Evolutionary conservation across 495 filamentous ascomycete genomes (phyloP), one percentile per base, ranked within the genome.

Genomic region (Rostrohypoxylon terebratum): DNA sequence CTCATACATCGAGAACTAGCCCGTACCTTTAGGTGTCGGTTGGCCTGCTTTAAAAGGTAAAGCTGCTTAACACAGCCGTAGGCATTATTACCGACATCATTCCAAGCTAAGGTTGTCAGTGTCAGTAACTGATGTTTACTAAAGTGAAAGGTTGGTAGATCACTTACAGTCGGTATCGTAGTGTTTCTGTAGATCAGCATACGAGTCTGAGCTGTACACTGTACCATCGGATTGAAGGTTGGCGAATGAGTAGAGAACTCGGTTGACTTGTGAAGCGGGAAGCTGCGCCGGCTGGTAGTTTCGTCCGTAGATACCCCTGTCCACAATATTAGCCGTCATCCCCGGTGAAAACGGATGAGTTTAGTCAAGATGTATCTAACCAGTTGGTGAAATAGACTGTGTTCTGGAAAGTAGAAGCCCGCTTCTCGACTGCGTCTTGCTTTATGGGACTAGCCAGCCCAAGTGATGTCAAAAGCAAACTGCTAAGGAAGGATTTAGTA

Each of bases 31-130:
- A 98, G 78, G 66, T 94, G 87, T 45, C 94, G 89, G 80, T 98
- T 88, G 63, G 86, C 77, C 80, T 94, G 90, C 85, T 98, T 98
- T 42, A 94, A 86, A 34, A 94, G 84, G 81, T 87, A 94, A 4
- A 98, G 87, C 79, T 98, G 96, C 83, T 97, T 95, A 31, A 93
- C 77, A 77, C 89, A 94, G 63, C 93, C 93, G 77, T 94, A 94
- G 70, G 92, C 86, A 73, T 94, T 94, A 53, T 78, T 89, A 23
- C 90, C 82, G 0, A 63, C 18, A 16, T 84, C 82, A 25, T 80
- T 81, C 81, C 82, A 85, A 0, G 83, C 82, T 84, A 64, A 9
- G 2, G 18, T 20, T 16, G 11, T 13, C n/a, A 13, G 33, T 53
- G 59, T 79, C 45, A 77, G 76, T 50, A 6, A 51, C 7, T n/a